These are phyloP conservation scores for Leccinum barrowsii DNA, from an alignment of 768 basidiomycete species.

Conservation along the genomic window DNA sequence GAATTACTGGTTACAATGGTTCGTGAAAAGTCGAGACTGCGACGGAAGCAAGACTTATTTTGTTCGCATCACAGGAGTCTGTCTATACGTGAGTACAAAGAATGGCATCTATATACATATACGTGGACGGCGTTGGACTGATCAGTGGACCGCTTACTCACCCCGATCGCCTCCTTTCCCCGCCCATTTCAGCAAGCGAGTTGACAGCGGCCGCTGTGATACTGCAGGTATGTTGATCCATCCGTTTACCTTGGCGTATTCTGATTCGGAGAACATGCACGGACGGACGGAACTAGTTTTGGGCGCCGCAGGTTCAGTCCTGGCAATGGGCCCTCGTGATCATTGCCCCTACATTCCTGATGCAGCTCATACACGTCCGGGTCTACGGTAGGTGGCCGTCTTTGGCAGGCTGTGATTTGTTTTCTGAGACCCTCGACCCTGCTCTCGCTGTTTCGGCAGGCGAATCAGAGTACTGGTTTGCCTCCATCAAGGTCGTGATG, in stretches of 20 bases:
- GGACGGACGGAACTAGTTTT: slow-evolving; percentile 28
- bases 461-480: slow-evolving; percentile 63
- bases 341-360: slow-evolving; percentile 47
- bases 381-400: slow-evolving; percentile 43
- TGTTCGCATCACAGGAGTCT: slow-evolving; percentile 32
- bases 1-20: slow-evolving; percentile 58
- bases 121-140: background rate
- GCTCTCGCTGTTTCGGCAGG: slow-evolving; percentile 30
- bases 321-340: slow-evolving; percentile 60
- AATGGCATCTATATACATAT: background rate
- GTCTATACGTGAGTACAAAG: slow-evolving; percentile 35
- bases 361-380: slow-evolving; percentile 55
- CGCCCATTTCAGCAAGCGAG: slow-evolving; percentile 44
- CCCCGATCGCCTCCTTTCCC: background rate
- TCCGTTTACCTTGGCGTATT: background rate
- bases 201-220: slow-evolving; percentile 56
- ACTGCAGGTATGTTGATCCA: slow-evolving; percentile 33
- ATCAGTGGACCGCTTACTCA: background rate
- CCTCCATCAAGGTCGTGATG: slow-evolving; percentile 60
- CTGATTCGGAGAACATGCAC: background rate
- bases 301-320: slow-evolving; percentile 44
- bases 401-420: background rate
- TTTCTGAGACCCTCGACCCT: background rate
- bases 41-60: background rate
- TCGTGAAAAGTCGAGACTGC: slow-evolving; percentile 1